phyloP scores from a whole-genome alignment of 352 stramenopile genomes.

The Globisporangium mamillatum region DNA sequence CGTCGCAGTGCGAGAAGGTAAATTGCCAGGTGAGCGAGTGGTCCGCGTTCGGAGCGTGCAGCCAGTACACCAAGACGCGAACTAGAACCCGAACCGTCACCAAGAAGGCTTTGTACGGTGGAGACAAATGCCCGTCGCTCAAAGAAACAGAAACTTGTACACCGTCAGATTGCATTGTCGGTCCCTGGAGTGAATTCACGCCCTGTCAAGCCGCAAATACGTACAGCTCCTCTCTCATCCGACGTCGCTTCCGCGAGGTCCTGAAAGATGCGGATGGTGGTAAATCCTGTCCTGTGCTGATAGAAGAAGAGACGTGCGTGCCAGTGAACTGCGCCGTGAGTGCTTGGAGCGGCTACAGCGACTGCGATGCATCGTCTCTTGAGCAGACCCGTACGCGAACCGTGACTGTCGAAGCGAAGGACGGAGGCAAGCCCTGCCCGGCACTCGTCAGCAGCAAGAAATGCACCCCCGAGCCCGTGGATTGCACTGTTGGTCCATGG shows the following conservation, averaged over 20 bases:
- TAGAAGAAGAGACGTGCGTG: conserved; percentile 38
- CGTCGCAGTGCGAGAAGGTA: conserved; percentile 36
- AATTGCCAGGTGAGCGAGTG: conserved; percentile 45
- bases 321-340: conserved; percentile 46
- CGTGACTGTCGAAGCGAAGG: conserved; percentile 22
- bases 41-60: conserved; percentile 40
- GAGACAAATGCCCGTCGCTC: conserved; percentile 31
- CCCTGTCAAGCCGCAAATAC: conserved; percentile 25
- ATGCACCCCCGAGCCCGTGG: conserved; percentile 37
- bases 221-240: conserved; percentile 17
- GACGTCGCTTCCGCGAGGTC: conserved; percentile 35
- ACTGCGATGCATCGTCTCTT: conserved; percentile 26
- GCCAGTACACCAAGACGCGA: conserved; percentile 32
- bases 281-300: conserved; percentile 31
- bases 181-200: conserved; percentile 52
- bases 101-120: conserved; percentile 29
- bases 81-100: conserved; percentile 36
- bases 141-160: conserved; percentile 33
- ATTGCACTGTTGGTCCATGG: conserved; percentile 57
- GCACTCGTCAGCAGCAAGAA: conserved; percentile 27
- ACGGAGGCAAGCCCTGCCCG: conserved; percentile 36
- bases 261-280: conserved; percentile 41
- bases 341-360: conserved; percentile 33
- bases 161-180: conserved; percentile 40
- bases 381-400: conserved; percentile 30